A percentile compares a stretch with the other conserved stretches of the same genome.
Conservation (phyloP, 2,329 filamentous ascomycete genomes). For the Colletotrichum caudatum region DNA sequence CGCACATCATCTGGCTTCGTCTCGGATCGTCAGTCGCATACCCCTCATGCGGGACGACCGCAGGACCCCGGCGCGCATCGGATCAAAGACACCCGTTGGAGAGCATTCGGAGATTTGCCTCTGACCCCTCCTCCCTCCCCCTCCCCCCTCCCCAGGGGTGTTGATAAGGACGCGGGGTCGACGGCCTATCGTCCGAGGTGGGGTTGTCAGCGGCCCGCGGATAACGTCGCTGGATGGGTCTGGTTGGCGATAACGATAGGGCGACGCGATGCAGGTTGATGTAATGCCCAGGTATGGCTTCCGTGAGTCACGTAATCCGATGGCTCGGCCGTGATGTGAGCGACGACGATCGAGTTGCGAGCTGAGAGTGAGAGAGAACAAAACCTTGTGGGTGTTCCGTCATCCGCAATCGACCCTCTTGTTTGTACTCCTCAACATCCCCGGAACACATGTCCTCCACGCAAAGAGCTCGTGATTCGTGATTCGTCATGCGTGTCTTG, state of each 20-base stretch:
- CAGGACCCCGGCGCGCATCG: not conserved
- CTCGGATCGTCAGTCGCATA: no score
- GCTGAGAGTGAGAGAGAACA: not conserved
- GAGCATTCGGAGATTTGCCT: constrained; percentile 15
- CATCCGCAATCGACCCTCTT: not conserved
- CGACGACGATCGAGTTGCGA: not conserved
- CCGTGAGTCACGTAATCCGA: no score
- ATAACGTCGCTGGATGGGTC: not conserved
- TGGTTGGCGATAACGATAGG: constrained; percentile 9
- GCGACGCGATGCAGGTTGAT: constrained; percentile 27
- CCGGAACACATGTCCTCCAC: not conserved
- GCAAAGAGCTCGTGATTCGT: not conserved
- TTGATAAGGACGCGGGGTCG: constrained; percentile 36
- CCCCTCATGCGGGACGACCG: not conserved
- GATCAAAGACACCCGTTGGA: constrained; percentile 38
- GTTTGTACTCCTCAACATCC: no score
- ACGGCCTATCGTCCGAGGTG: not conserved
- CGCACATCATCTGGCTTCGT: not conserved
- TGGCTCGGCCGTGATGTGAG: not conserved
- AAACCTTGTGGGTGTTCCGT: not conserved
- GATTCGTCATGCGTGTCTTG: not conserved
- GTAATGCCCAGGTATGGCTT: constrained; percentile 9
- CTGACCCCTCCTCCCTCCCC: not conserved
- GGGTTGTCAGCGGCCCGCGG: not conserved
- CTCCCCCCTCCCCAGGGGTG: not conserved